Evolutionary conservation across 345 rosid genomes (phyloP).

Genomic region (Tarenaya hassleriana): DNA sequence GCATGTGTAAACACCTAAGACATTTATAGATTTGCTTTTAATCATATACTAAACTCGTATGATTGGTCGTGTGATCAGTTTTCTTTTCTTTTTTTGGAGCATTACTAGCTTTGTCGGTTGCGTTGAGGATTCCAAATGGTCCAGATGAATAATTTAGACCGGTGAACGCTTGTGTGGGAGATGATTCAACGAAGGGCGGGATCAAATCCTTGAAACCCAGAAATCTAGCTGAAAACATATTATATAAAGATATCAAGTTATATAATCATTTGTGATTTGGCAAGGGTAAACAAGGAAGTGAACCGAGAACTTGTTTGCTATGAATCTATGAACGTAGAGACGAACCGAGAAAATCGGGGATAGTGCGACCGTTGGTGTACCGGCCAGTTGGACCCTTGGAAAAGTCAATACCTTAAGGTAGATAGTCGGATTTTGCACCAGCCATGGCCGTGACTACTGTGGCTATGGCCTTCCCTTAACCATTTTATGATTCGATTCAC

Average conservation of each 20-base stretch:
- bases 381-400: conserved; percentile 52
- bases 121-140: conserved; percentile 39
- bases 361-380: conserved; percentile 48
- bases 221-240: conserved; percentile 24
- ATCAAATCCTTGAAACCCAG: conserved; percentile 32
- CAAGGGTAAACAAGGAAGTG: too few species aligned
- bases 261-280: too few species aligned
- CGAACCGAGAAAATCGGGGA: conserved; percentile 49
- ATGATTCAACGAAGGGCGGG: conserved; percentile 21
- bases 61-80: too few species aligned
- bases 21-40: too few species aligned
- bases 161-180: conserved; percentile 1
- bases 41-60: too few species aligned
- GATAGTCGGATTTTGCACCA: conserved; percentile 46
- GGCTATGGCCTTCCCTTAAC: too few species aligned
- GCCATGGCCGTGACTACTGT: conserved; percentile 51
- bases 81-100: too few species aligned
- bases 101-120: too few species aligned
- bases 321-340: background rate
- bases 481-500: too few species aligned
- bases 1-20: too few species aligned
- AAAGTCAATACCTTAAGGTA: conserved; percentile 58
- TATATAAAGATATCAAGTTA: too few species aligned
- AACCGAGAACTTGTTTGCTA: background rate
- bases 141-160: conserved; percentile 51